A percentile compares a stretch with the other conserved stretches of the same genome.
Evolutionary conservation across 1,284 basidiomycete genomes (phyloP).

Genomic region (Cryptococcus sp.): DNA sequence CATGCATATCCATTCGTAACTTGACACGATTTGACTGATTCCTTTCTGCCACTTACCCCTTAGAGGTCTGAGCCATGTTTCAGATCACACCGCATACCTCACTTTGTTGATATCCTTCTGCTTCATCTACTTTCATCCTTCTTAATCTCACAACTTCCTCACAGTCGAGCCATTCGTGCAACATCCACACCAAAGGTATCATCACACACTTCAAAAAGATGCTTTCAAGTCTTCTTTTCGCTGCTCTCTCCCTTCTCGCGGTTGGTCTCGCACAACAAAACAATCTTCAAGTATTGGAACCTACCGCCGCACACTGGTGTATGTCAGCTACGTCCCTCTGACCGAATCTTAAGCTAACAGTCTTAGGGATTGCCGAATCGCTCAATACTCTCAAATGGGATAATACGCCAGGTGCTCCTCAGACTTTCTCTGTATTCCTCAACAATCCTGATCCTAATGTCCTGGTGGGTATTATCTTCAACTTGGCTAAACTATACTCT

Average conservation of each 20-base stretch:
- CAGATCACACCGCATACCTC: too few species aligned
- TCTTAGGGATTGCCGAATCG: constrained; percentile 32
- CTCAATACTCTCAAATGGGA: constrained; percentile 38
- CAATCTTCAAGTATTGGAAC: constrained; percentile 21
- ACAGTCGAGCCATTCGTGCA: too few species aligned
- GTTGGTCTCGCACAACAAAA: not conserved
- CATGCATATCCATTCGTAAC: too few species aligned
- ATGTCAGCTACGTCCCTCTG: not conserved
- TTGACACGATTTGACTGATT: too few species aligned
- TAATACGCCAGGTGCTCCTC: constrained; percentile 10
- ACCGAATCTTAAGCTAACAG: not conserved
- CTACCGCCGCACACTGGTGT: constrained; percentile 27
- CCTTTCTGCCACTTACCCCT: too few species aligned
- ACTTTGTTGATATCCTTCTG: too few species aligned
- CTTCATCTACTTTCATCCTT: too few species aligned
- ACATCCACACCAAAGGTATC: too few species aligned
- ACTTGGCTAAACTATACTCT: not conserved
- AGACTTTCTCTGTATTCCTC: constrained; percentile 35
- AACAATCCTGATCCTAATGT: constrained; percentile 30
- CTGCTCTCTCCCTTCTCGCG: not conserved
- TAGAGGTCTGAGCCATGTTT: too few species aligned
- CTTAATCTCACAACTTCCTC: too few species aligned
- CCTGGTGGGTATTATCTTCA: constrained; percentile 19
- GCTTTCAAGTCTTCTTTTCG: not conserved
- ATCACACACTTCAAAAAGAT: not conserved